These are phyloP conservation scores for Hyaloperonospora arabidopsidis DNA, from an alignment of 352 stramenopile genomes.

Conservation along the genomic window DNA sequence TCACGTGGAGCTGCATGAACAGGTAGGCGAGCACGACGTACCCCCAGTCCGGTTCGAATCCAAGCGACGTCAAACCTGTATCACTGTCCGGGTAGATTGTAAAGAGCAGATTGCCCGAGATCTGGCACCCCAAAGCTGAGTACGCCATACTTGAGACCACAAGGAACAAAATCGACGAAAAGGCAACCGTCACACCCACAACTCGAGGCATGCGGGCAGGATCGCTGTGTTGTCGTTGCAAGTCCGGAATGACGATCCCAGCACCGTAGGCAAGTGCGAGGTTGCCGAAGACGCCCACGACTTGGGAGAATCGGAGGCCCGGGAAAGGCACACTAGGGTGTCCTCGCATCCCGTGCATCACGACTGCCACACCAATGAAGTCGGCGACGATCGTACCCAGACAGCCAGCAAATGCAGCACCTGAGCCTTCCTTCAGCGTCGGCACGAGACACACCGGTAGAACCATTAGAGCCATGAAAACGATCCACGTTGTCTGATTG, in stretches of 20 bases:
- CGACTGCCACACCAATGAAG: constrained; percentile 12
- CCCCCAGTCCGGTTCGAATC: constrained; percentile 38
- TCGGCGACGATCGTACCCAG: constrained; percentile 18
- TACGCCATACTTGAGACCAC: constrained; percentile 12
- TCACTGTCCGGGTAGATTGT: too few species aligned
- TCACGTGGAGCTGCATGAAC: constrained; percentile 56
- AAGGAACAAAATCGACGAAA: constrained; percentile 15
- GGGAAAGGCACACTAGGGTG: constrained; percentile 13
- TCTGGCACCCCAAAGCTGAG: constrained; percentile 15
- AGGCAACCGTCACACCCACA: constrained; percentile 10
- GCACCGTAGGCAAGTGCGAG: constrained; percentile 17
- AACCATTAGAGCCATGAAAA: constrained; percentile 23
- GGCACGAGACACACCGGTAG: constrained; percentile 11
- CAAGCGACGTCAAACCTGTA: constrained; percentile 27
- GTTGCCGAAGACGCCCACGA: constrained; percentile 19
- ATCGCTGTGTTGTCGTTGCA: constrained; percentile 17
- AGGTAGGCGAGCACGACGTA: constrained; percentile 40
- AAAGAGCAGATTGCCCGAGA: constrained; percentile 17
- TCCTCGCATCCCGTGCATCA: constrained; percentile 19
- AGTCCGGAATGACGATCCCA: constrained; percentile 16
- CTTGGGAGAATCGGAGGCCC: constrained; percentile 14
- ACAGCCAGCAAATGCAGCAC: constrained; percentile 6
- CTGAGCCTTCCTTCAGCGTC: constrained; percentile 17
- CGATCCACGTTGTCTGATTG: constrained; percentile 23
- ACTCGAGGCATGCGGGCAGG: constrained; percentile 17